Conservation (phyloP, 805 yeast species). For the Metschnikowia lunata region DNA sequence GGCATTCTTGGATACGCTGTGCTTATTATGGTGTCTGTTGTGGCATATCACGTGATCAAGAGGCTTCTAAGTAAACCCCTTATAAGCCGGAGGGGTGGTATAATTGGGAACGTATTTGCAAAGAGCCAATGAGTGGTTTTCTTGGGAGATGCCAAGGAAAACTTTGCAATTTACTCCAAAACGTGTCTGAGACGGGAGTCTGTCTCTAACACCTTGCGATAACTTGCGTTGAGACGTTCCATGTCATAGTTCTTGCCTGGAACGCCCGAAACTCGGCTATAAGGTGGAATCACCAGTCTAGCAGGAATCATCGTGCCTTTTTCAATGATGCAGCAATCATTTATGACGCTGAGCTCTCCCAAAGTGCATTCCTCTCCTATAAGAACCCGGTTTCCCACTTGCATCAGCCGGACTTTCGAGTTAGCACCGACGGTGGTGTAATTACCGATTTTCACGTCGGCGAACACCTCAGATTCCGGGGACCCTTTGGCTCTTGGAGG, state of each 20-base stretch:
- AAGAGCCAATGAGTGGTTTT: constrained; percentile 9
- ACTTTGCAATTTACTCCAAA: constrained; percentile 2
- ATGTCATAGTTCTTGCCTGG: constrained; percentile 33
- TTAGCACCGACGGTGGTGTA: constrained; percentile 40
- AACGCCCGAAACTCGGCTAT: constrained; percentile 39
- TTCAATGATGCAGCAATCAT: constrained; percentile 50
- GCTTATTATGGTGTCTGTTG: constrained; percentile 5
- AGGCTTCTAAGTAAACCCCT: constrained; percentile 1
- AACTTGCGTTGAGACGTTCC: constrained; percentile 26
- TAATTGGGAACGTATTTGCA: constrained; percentile 11
- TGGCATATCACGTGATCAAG: constrained; percentile 2
- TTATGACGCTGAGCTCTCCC: constrained; percentile 34
- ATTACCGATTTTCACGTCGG: constrained; percentile 39
- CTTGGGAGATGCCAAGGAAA: not conserved
- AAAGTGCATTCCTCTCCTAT: constrained; percentile 41
- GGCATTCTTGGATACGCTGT: constrained; percentile 43
- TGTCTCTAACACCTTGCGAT: constrained; percentile 32
- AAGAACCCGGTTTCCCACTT: constrained; percentile 47
- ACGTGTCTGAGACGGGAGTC: constrained; percentile 26
- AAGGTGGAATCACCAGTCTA: constrained; percentile 48
- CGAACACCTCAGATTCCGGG: constrained; percentile 1
- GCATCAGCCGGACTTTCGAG: constrained; percentile 30
- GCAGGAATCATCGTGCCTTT: constrained; percentile 40
- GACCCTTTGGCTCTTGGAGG: constrained; percentile 23
- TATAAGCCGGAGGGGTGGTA: constrained; percentile 8